These are phyloP conservation scores for Candida maesae DNA, from an alignment of 805 yeast genomes.

Conservation along the genomic window DNA sequence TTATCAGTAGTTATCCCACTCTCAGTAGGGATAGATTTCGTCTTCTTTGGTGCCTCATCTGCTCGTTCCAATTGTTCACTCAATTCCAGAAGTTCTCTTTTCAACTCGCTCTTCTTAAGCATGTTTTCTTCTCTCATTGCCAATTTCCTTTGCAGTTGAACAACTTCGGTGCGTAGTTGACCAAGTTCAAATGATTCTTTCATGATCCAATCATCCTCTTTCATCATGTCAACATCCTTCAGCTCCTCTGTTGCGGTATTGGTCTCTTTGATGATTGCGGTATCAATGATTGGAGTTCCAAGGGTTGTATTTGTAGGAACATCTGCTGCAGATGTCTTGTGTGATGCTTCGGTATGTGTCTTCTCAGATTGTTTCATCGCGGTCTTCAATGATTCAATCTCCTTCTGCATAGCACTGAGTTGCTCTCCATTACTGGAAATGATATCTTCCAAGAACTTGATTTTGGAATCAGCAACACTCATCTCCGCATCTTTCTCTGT, in stretches of 20 bases:
- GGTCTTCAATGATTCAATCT: slow-evolving; percentile 21
- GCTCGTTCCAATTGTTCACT: slow-evolving; percentile 11
- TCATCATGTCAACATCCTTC: too few species aligned
- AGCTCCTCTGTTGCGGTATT: too few species aligned
- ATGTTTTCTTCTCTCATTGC: slow-evolving; percentile 34
- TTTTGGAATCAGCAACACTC: slow-evolving; percentile 8
- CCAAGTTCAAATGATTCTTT: slow-evolving; percentile 33
- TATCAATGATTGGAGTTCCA: too few species aligned
- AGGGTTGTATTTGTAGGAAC: too few species aligned
- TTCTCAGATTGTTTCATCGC: slow-evolving; percentile 7
- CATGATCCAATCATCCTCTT: slow-evolving; percentile 33
- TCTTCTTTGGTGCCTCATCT: slow-evolving; percentile 12
- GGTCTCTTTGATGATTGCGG: too few species aligned
- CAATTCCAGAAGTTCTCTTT: slow-evolving; percentile 19
- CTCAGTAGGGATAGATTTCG: too few species aligned
- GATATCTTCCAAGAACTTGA: slow-evolving; percentile 9
- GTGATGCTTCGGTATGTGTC: too few species aligned
- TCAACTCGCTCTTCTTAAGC: slow-evolving; percentile 31
- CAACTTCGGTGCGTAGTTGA: slow-evolving; percentile 32
- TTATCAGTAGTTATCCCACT: too few species aligned
- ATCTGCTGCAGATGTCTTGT: too few species aligned
- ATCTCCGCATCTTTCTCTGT: neutral
- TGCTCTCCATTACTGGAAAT: slow-evolving; percentile 12
- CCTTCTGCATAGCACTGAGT: slow-evolving; percentile 19
- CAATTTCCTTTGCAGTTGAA: slow-evolving; percentile 29